Evolutionary conservation across 1,139 yeast species (phyloP).

Genomic region (Hyphopichia khmerensis): DNA sequence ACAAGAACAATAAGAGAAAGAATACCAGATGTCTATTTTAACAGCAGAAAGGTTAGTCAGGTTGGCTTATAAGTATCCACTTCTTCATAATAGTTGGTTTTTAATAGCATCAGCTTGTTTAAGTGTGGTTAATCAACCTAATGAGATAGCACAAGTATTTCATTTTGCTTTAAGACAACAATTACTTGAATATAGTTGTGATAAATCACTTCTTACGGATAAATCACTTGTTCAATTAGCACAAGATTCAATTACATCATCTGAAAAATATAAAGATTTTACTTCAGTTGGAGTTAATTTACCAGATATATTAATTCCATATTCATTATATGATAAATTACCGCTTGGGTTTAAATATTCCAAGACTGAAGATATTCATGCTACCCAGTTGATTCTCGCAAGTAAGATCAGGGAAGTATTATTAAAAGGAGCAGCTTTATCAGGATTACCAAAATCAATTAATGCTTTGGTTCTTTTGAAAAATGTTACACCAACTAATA

Average conservation of each 20-base stretch:
- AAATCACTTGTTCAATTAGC: constrained; percentile 32
- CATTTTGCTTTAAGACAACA: constrained; percentile 68
- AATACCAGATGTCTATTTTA: constrained; percentile 24
- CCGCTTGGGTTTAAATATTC: constrained; percentile 39
- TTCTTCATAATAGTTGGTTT: constrained; percentile 58
- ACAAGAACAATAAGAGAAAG: no score
- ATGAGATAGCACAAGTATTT: constrained; percentile 72
- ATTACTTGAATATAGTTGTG: constrained; percentile 27
- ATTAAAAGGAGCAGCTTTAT: constrained; percentile 72
- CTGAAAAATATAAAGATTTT: constrained; percentile 38
- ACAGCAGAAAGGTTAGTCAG: constrained; percentile 64
- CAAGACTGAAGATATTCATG: constrained; percentile 32
- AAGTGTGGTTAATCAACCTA: constrained; percentile 78
- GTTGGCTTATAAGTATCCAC: constrained; percentile 54
- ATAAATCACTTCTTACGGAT: constrained; percentile 30
- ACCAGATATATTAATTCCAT: constrained; percentile 46
- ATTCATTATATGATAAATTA: constrained; percentile 36
- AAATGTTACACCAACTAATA: constrained; percentile 59
- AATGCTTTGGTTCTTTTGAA: constrained; percentile 70
- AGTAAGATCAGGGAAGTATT: constrained; percentile 71
- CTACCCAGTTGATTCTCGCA: constrained; percentile 44
- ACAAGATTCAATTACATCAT: constrained; percentile 39
- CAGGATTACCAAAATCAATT: constrained; percentile 83
- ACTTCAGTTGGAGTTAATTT: constrained; percentile 44
- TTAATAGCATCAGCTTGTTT: constrained; percentile 77